phyloP scores from a whole-genome alignment of 495 filamentous ascomycete genomes.

The Aspergillus nidulans region DNA sequence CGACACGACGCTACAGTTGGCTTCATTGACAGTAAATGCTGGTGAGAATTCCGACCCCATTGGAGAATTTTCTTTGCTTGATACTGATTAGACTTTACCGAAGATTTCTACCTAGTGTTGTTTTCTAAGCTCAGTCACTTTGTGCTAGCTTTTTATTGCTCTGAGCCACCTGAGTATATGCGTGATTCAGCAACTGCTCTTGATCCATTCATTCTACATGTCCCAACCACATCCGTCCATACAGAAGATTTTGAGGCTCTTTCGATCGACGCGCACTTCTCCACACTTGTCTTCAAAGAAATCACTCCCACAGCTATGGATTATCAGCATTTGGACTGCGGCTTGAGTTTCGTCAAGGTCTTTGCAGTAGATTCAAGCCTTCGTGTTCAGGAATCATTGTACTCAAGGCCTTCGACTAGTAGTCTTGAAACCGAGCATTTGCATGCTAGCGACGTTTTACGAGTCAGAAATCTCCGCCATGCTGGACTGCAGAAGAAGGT shows the following conservation, averaged over 20 bases:
- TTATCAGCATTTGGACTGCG: conserved; percentile 16
- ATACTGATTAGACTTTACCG: not conserved
- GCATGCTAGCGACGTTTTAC: conserved; percentile 17
- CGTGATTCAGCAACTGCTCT: conserved; percentile 20
- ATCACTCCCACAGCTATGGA: conserved; percentile 14
- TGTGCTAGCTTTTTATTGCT: conserved; percentile 34
- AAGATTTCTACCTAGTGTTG: conserved; percentile 33
- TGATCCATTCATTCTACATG: conserved; percentile 40
- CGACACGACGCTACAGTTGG: conserved; percentile 40
- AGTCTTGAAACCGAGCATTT: conserved; percentile 11
- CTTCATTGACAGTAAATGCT: conserved; percentile 26
- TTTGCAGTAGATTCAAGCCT: conserved; percentile 33
- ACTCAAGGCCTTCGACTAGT: conserved; percentile 14
- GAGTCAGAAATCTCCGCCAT: conserved; percentile 19
- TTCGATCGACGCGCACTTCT: conserved; percentile 16
- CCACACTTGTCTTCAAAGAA: conserved; percentile 35
- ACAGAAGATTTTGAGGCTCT: conserved; percentile 5
- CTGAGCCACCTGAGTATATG: conserved; percentile 15
- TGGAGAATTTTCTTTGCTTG: not conserved
- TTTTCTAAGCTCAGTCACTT: conserved; percentile 42
- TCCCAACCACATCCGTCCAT: conserved; percentile 19
- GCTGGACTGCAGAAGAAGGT: conserved; percentile 1
- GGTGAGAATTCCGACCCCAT: conserved; percentile 19
- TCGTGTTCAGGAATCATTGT: conserved; percentile 35
- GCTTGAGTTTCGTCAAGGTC: conserved; percentile 32